These are phyloP conservation scores for Sphagnum tenellum DNA, from an alignment of 225 moss, liverwort and hornwort genomes.

Conservation along the genomic window DNA sequence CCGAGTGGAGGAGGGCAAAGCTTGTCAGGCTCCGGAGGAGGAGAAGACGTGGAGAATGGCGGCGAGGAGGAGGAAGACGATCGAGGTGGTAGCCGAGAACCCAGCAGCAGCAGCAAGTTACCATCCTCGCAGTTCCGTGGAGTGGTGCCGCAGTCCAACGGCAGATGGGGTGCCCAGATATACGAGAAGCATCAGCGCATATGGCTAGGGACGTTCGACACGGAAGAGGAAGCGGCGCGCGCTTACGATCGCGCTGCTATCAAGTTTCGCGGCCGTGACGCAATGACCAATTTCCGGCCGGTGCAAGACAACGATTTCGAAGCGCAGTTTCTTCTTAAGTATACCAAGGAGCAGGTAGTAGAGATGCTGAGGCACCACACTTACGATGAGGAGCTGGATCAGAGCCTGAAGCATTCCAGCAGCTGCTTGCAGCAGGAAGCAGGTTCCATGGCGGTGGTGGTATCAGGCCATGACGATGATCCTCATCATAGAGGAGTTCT, in stretches of 20 bases:
- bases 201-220: conserved; percentile 97
- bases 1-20: conserved; percentile 41
- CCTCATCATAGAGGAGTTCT: conserved; percentile 12
- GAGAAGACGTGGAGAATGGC: conserved; percentile 63
- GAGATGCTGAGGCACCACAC: conserved; percentile 97
- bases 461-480: conserved; percentile 28
- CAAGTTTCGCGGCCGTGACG: conserved; percentile 94
- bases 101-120: conserved; percentile 60
- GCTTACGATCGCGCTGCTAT: conserved; percentile 93
- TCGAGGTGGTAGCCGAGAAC: conserved; percentile 36
- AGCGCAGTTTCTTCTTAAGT: conserved; percentile 69
- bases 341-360: conserved; percentile 85
- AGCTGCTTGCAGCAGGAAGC: too few relatives aligned
- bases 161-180: conserved; percentile 98
- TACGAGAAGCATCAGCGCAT: conserved; percentile 98
- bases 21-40: conserved; percentile 33
- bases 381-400: conserved; percentile 95
- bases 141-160: conserved; percentile 96
- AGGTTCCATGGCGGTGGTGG: conserved; percentile 28
- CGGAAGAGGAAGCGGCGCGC: conserved; percentile 92
- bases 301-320: conserved; percentile 84
- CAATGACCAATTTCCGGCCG: conserved; percentile 93
- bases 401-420: conserved; percentile 45
- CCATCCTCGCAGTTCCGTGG: conserved; percentile 97
- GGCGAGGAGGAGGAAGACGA: conserved; percentile 81